A percentile compares a stretch with the other conserved stretches of the same genome.
phyloP scores from a whole-genome alignment of 768 basidiomycete species.

The Lactarius hengduanensis region DNA sequence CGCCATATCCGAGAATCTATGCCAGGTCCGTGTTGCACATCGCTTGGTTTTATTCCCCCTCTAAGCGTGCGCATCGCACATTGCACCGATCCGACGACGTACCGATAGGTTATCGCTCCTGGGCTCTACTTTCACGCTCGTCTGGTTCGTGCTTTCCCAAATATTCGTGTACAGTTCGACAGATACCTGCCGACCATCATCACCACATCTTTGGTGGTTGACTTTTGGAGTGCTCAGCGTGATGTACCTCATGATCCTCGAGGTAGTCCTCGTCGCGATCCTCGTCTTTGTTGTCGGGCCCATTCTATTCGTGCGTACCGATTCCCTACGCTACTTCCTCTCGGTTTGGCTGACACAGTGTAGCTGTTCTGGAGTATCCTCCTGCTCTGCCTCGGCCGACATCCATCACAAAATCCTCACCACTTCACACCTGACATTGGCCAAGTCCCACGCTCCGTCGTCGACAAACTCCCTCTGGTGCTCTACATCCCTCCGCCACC shows the following conservation, averaged over 20 bases:
- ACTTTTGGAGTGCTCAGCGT: constrained; percentile 77
- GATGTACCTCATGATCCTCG: constrained; percentile 70
- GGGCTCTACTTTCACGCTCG: constrained; percentile 67
- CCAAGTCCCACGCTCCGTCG: constrained; percentile 66
- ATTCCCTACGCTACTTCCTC: neutral
- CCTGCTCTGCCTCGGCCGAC: constrained; percentile 74
- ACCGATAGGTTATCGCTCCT: constrained; percentile 56
- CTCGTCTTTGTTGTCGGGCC: constrained; percentile 79
- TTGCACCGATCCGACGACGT: neutral
- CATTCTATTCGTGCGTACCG: constrained; percentile 64
- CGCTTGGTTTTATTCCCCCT: neutral
- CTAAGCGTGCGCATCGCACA: neutral
- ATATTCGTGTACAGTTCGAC: constrained; percentile 77
- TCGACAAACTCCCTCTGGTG: constrained; percentile 80
- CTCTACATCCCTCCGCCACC: constrained; percentile 84
- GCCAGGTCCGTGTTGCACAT: constrained; percentile 12
- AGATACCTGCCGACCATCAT: constrained; percentile 64
- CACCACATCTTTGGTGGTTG: constrained; percentile 88
- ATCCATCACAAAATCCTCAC: constrained; percentile 71
- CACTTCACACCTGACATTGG: constrained; percentile 77
- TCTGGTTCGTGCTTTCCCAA: constrained; percentile 82
- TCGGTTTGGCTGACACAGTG: constrained; percentile 4
- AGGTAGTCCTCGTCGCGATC: constrained; percentile 72
- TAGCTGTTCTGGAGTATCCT: constrained; percentile 78
- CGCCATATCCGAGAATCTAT: constrained; percentile 28